Conservation (phyloP, 768 basidiomycete species). For the Lactarius sanguifluus region DNA sequence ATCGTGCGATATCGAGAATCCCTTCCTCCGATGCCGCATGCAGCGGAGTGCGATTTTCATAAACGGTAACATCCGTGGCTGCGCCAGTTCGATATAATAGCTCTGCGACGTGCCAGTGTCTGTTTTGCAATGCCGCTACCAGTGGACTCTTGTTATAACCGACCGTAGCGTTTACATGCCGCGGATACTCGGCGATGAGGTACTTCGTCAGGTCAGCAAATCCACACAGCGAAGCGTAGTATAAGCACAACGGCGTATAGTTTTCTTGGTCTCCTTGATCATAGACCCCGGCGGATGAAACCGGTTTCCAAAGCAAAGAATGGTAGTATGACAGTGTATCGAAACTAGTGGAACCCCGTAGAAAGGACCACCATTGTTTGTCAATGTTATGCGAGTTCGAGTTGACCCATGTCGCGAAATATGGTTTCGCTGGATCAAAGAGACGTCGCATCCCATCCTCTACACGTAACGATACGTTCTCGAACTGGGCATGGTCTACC, state of each 20-base stretch:
- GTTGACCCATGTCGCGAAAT: neutral
- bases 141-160: neutral
- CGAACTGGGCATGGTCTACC: neutral
- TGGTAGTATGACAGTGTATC: neutral
- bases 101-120: neutral
- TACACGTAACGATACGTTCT: neutral
- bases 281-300: neutral
- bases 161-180: neutral
- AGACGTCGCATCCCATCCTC: neutral
- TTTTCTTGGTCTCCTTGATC: too few species aligned
- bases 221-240: neutral
- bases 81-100: neutral
- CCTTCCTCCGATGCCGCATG: neutral
- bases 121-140: neutral
- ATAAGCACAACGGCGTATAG: neutral
- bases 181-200: neutral
- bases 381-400: neutral
- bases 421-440: neutral
- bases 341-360: neutral
- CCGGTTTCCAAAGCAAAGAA: neutral
- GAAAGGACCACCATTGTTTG: neutral
- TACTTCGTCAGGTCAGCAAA: neutral
- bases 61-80: neutral
- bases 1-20: too few species aligned
- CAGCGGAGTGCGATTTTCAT: neutral